Evolutionary conservation across 108 stramenopile species (phyloP), one percentile per base, ranked within the genome.

Genomic region (Cyclotella sp.): DNA sequence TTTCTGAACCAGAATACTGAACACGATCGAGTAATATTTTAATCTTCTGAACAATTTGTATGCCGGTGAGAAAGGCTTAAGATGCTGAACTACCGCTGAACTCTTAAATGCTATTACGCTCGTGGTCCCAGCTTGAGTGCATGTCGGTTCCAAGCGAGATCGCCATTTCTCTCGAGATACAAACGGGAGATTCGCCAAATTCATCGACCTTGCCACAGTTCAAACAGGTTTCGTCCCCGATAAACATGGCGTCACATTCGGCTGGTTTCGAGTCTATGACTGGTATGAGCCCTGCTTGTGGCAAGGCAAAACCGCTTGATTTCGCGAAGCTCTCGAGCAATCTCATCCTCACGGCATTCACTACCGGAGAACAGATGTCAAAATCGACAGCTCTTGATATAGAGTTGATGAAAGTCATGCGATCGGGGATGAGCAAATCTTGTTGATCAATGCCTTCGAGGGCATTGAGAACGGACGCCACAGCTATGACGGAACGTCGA

Each of bases 401-500:
- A 28, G 58, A 61, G 30, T 53, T 44, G 16, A 73, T 64, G 43
- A 72, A 80, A 44, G 28, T 29, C 21, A 73, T 73, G 52, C 79
- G 53, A 18, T 73, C 67, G 18, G 61, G 22, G 24, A 80, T 30
- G 5, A 58, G 61, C 9, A 73, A 24, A 16, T 57, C 65, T 2
- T 68, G 65, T 41, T 58, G 40, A 10, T 30, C 16, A 19, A 80
- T 53, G 18, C 30, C 59, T 44, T 58, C 79, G 41, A 80, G 39
- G 7, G 79, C 72, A 54, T 80, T 80, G 15, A 80, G 59, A 19
- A 80, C 55, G 6, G 79, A 24, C 27, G 79, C 72, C 40, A 73
- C 39, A 0, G 79, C 65, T 43, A 80, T 62, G 0, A 63, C 68
- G 11, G 79, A 80, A 30, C 72, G 57, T 9, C 72, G 72, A 34